Percentiles rank a stretch among this genome's conserved stretches.
These are phyloP conservation scores for Tarenaya hassleriana DNA, from an alignment of 345 rosid genomes.

Conservation along the genomic window DNA sequence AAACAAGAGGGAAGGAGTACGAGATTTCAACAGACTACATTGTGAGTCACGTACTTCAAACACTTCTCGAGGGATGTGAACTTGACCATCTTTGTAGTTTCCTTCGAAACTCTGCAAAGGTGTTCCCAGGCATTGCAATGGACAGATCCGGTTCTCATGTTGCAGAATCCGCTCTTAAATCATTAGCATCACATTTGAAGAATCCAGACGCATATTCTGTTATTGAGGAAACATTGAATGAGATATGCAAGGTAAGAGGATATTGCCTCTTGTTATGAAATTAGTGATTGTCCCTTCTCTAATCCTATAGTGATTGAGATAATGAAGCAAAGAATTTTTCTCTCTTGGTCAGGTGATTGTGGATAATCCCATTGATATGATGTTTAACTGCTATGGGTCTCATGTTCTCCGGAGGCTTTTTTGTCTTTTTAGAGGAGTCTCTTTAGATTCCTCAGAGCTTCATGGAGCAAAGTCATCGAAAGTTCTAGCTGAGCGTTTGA, in stretches of 20 bases:
- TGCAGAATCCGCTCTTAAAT: conserved; percentile 87
- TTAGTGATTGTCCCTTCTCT: background rate
- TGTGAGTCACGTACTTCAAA: conserved; percentile 75
- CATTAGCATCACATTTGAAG: conserved; percentile 60
- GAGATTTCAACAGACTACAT: conserved; percentile 89
- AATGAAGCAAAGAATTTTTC: background rate
- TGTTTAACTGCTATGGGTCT: conserved; percentile 82
- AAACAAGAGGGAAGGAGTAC: conserved; percentile 72
- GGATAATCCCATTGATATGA: conserved; percentile 49
- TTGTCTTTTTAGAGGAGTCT: conserved; percentile 81
- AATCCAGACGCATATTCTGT: conserved; percentile 52
- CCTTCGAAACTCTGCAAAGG: conserved; percentile 47
- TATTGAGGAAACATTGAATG: conserved; percentile 58
- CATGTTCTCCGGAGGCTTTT: conserved; percentile 92
- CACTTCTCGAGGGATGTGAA: conserved; percentile 79
- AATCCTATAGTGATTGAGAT: background rate
- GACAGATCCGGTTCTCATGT: conserved; percentile 96
- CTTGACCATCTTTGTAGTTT: conserved; percentile 79
- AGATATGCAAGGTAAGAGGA: conserved; percentile 68
- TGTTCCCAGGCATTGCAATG: conserved; percentile 80
- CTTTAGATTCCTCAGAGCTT: conserved; percentile 60
- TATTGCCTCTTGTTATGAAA: conserved; percentile 1
- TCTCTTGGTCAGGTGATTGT: conserved; percentile 50
- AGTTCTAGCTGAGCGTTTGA: conserved; percentile 62
- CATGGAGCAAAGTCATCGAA: conserved; percentile 59